Base-by-base conservation (phyloP, 2,329 filamentous ascomycete species). In the Lecanicillium sp. region DNA sequence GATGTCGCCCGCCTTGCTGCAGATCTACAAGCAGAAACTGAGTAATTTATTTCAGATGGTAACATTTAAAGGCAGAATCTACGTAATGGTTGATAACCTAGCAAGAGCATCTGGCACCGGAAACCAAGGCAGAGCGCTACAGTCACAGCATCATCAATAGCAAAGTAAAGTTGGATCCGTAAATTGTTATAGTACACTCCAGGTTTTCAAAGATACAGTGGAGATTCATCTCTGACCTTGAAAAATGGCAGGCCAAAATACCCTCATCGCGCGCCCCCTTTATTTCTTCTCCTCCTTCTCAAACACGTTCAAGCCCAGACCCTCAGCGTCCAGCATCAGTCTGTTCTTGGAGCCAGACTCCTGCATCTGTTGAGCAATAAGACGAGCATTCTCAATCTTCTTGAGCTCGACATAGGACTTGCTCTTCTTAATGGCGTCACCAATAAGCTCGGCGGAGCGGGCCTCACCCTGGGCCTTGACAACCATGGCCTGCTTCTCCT, bases 401-500 rank as follows among this genome's bases (percentile, higher is more conserved):
- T 94, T 87, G 59, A 98, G 77, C 66, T 97, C 92, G 47, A 98
- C 79, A 63, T 98, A 98, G 49, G 87, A 84, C 69, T 89, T 84
- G 72, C 77, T 94, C 84, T 97, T 98, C 86, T 97, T 98, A 80
- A 98, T 94, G 45, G 92, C 92, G 38, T 98, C 92, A 65, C 92
- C 92, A 56, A 98, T 96, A 48, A 98, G 81, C 69, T 98, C 89
- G 33, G 92, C 92, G 29, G 92, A 97, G 49, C 92, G 86, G 36
- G 92, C 92, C 71, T 98, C 92, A 87, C 92, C 92, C 79, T 97
- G 92, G 4, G 92, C 92, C 68, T 88, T 87, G 59, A 98, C 92
- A 40, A 98, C 88, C 71, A 89, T 96, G 54, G 92, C 92, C 69
- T 98, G 92, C 75, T 98, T 98, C 77, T 98, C 92, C 68, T 98